Base-by-base conservation (phyloP, 768 basidiomycete genomes). In the Suillus decipiens region DNA sequence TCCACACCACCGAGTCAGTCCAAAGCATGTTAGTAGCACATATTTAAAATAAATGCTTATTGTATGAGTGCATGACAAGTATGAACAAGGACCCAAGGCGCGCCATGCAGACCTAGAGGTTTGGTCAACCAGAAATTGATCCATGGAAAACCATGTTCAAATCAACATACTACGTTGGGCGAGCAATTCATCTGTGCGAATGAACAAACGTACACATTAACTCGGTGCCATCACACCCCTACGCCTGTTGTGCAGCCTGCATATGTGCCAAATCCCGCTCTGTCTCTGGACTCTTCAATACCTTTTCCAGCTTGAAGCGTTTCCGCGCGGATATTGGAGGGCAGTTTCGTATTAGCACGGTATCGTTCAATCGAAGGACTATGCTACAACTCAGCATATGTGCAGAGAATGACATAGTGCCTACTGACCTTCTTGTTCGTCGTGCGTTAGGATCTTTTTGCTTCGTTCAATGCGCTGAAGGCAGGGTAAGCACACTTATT, bases 371-470 rank as follows among this genome's bases (percentile, higher is more conserved):
- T 28, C 85, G 87, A 55, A 92, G 80, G 67, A 70, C 92, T 92
- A 67, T 55, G 28, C 51, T 47, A 22, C 61, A 45, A 12, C 58
- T 70, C 63, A 64, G 64, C 41, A 39, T 59, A 51, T 34, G 61
- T n/a, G 3, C 48, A 3, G 56, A n/a, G 9, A 37, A 22, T 37
- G 47, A 39, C 12, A 19, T 24, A 8, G 59, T 41, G 34, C 47
- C 31, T 19, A 78, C 89, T 57, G 71, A 93, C 92, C 73, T 66
- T 92, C 88, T 14, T 78, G 70, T 69, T 86, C 87, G 67, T 94
- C 92, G 60, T 94, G 92, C 12, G 89, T 81, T 50, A 93, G 80
- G 66, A 84, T 90, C 75, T 93, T 94, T 72, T 89, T 93, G 68
- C 85, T 88, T 67, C 88, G 79, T 66, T 89, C 86, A 61, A 92